Conservation (phyloP, 768 basidiomycete species). For the Nidularia pulvinata region DNA sequence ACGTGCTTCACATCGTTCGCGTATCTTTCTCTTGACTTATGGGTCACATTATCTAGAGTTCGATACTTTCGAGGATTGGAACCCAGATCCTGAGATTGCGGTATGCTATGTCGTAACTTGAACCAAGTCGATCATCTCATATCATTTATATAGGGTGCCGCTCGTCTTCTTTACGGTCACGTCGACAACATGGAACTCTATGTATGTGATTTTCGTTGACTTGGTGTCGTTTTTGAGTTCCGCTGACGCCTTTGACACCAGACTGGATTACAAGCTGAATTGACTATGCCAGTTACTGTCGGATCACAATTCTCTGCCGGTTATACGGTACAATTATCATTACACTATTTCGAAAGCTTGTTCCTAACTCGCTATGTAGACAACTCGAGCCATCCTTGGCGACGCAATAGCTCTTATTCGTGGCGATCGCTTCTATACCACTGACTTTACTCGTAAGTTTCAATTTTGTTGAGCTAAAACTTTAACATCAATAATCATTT, state of each 20-base stretch:
- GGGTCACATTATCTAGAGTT: slow-evolving; percentile 79
- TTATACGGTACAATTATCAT: neutral
- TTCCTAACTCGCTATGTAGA: slow-evolving; percentile 16
- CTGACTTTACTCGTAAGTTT: slow-evolving; percentile 44
- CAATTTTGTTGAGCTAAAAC: neutral
- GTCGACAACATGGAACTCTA: neutral
- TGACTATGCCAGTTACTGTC: neutral
- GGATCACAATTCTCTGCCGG: neutral
- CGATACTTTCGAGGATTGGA: slow-evolving; percentile 79
- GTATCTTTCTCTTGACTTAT: slow-evolving; percentile 11
- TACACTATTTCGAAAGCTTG: neutral
- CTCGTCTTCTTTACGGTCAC: neutral
- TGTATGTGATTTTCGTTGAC: neutral
- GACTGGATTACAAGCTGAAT: neutral
- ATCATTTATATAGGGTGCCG: neutral
- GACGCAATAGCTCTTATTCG: slow-evolving; percentile 54
- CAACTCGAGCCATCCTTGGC: slow-evolving; percentile 46
- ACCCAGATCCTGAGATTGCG: slow-evolving; percentile 67
- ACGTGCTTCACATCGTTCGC: neutral
- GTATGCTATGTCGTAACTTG: slow-evolving; percentile 2
- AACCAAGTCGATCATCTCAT: neutral
- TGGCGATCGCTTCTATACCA: slow-evolving; percentile 54
- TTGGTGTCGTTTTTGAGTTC: too few relatives aligned
- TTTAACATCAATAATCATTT: neutral
- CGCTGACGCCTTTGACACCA: neutral